phyloP scores from a whole-genome alignment of 2,329 filamentous ascomycete genomes.

The Aspergillus quadricinctus region DNA sequence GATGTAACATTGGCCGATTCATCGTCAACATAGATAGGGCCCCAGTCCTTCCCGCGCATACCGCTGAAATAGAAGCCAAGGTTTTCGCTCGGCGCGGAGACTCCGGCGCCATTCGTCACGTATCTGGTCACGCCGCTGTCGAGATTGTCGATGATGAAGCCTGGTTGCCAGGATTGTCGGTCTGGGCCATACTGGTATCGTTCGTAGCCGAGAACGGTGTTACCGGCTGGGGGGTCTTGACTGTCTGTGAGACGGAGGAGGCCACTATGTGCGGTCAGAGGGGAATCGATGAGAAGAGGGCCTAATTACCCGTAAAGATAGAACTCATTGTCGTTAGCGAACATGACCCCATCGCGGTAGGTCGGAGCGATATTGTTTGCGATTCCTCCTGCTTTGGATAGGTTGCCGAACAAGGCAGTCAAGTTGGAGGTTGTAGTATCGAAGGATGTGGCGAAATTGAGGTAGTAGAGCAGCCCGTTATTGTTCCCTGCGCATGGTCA shows the following conservation, averaged over 20 bases:
- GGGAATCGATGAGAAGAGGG: not conserved
- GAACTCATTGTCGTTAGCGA: constrained; percentile 61
- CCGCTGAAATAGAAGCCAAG: constrained; percentile 69
- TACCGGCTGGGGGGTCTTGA: constrained; percentile 15
- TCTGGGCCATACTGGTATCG: constrained; percentile 49
- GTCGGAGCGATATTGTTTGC: constrained; percentile 52
- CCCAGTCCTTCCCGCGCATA: constrained; percentile 49
- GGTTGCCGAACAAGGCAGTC: constrained; percentile 46
- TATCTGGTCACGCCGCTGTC: constrained; percentile 53
- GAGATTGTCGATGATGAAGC: constrained; percentile 44
- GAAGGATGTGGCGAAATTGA: constrained; percentile 58
- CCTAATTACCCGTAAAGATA: constrained; percentile 56
- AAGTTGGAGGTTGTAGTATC: constrained; percentile 48
- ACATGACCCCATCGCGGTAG: constrained; percentile 60
- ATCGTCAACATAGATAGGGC: constrained; percentile 39
- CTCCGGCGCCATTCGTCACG: constrained; percentile 60
- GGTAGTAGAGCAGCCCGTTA: constrained; percentile 51
- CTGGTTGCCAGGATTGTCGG: constrained; percentile 40
- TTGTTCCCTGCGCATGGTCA: constrained; percentile 45
- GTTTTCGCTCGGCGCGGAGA: constrained; percentile 65
- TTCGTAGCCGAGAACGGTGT: constrained; percentile 42
- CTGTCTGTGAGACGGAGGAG: constrained; percentile 36
- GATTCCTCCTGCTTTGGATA: constrained; percentile 48
- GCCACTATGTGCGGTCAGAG: constrained; percentile 36
- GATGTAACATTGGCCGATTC: constrained; percentile 43